A percentile compares a stretch with the other conserved stretches of the same genome.
Conservation (phyloP, 2,329 filamentous ascomycete genomes). For the Sordariomycetes sp. region DNA sequence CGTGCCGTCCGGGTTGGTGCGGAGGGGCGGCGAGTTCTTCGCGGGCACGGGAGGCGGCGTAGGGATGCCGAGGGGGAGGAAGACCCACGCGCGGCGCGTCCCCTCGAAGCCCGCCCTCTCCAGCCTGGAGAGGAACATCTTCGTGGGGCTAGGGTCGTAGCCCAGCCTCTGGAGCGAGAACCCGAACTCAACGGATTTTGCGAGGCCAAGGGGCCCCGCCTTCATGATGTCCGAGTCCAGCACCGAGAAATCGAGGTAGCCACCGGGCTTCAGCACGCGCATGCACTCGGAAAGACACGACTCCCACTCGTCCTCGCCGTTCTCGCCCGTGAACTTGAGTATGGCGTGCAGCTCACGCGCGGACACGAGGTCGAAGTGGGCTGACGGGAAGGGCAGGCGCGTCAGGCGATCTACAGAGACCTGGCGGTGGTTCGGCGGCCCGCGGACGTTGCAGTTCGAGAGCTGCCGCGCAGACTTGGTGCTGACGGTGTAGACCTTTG, state of each 20-base stretch:
- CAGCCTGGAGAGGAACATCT: constrained; percentile 67
- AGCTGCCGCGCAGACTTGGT: constrained; percentile 61
- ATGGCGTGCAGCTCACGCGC: constrained; percentile 78
- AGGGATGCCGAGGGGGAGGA: constrained; percentile 62
- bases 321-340: constrained; percentile 61
- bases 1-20: constrained; percentile 25
- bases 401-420: constrained; percentile 68
- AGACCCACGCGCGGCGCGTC: constrained; percentile 78
- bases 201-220: constrained; percentile 66
- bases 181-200: constrained; percentile 83
- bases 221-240: constrained; percentile 87
- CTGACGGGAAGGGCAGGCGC: constrained; percentile 73
- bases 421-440: constrained; percentile 78
- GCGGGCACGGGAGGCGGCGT: background rate
- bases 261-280: constrained; percentile 85
- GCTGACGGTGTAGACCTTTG: constrained; percentile 80
- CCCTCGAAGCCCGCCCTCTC: constrained; percentile 66
- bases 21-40: constrained; percentile 12
- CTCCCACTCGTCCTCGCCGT: constrained; percentile 77
- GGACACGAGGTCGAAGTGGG: constrained; percentile 85
- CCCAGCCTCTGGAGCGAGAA: constrained; percentile 82
- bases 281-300: constrained; percentile 75
- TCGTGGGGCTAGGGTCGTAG: constrained; percentile 79
- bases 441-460: constrained; percentile 65
- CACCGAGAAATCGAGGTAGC: constrained; percentile 82